Conservation (phyloP, 495 filamentous ascomycete genomes). For the Aspergillus sclerotiicarbonarius region DNA sequence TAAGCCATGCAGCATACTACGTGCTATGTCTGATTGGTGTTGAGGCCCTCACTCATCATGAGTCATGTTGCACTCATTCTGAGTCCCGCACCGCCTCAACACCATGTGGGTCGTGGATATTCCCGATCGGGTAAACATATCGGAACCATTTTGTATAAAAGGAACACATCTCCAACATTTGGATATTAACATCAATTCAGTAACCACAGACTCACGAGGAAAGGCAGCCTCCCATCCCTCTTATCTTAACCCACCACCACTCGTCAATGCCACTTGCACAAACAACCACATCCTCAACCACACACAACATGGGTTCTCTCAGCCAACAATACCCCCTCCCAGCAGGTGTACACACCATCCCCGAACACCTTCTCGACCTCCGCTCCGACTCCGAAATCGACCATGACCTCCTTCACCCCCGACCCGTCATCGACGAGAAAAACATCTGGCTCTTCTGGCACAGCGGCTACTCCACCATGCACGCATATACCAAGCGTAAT, state of each 20-base stretch:
- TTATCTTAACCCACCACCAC: background rate
- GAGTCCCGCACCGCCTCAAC: background rate
- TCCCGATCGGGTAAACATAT: background rate
- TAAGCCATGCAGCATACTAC: background rate
- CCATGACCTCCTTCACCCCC: constrained; percentile 38
- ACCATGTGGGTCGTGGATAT: background rate
- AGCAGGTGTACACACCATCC: background rate
- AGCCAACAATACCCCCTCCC: background rate
- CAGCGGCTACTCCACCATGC: constrained; percentile 43
- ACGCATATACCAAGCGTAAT: constrained; percentile 52
- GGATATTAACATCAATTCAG: background rate
- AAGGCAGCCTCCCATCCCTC: background rate
- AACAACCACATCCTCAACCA: background rate
- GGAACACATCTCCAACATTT: background rate
- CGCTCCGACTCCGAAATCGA: constrained; percentile 48
- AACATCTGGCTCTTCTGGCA: constrained; percentile 62
- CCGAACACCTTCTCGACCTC: constrained; percentile 26
- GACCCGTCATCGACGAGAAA: constrained; percentile 41
- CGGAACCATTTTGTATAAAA: background rate
- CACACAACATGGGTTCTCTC: background rate
- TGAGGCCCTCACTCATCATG: background rate
- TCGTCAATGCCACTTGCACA: background rate
- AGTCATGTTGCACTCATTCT: background rate
- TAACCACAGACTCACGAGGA: background rate
- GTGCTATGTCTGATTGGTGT: background rate